Conservation (phyloP, 768 basidiomycete species). For the Lactarius pseudohatsudake region DNA sequence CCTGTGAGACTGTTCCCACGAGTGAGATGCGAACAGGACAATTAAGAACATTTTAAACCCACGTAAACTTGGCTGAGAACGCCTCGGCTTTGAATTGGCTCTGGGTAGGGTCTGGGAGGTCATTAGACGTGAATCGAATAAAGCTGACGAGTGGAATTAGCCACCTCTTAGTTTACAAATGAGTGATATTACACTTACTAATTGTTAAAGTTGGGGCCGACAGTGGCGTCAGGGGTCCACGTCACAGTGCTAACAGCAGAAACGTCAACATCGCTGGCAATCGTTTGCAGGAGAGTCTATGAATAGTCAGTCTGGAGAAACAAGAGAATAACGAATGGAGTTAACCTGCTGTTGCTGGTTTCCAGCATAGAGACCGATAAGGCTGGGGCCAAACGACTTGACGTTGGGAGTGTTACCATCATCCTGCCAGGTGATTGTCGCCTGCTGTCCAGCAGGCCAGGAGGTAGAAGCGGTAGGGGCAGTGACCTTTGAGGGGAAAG, state of each 20-base stretch:
- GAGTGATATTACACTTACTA: constrained; percentile 46
- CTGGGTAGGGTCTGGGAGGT: constrained; percentile 49
- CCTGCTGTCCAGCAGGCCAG: constrained; percentile 50
- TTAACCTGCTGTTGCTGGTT: constrained; percentile 60
- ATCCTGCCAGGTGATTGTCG: constrained; percentile 61
- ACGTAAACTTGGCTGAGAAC: constrained; percentile 82
- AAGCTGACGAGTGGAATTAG: constrained; percentile 48
- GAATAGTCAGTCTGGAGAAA: constrained; percentile 24
- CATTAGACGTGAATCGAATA: constrained; percentile 68
- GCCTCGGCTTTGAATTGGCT: constrained; percentile 61
- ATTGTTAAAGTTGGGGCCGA: constrained; percentile 53
- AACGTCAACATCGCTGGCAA: constrained; percentile 53
- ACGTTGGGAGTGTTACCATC: constrained; percentile 49
- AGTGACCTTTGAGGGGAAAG: constrained; percentile 48
- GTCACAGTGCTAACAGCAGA: constrained; percentile 44
- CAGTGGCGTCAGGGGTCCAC: constrained; percentile 52
- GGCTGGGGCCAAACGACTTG: constrained; percentile 48
- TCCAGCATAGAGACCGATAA: constrained; percentile 62
- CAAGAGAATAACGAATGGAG: background rate
- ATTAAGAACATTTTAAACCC: constrained; percentile 32
- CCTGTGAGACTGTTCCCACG: constrained; percentile 50
- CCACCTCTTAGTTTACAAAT: background rate
- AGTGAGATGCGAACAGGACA: background rate
- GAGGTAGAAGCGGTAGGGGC: constrained; percentile 47
- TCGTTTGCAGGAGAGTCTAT: constrained; percentile 57